phyloP scores from a whole-genome alignment of 208 protist genomes.

The Vickermania spadyakhi region DNA sequence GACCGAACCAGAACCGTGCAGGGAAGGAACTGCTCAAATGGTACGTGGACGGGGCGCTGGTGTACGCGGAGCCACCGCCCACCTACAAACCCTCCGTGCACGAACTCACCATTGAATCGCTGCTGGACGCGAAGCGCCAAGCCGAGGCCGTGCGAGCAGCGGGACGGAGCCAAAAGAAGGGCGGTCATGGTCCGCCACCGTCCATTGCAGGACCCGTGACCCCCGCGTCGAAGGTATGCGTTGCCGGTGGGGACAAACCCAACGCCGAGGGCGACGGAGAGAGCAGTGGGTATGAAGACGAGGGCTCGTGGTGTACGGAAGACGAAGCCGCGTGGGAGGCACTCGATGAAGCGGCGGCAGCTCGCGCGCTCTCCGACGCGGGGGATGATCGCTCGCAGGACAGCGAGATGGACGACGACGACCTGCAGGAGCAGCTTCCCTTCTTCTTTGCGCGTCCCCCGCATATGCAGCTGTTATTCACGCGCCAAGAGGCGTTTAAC shows the following conservation, averaged over 20 bases:
- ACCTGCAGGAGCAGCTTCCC: constrained; percentile 7
- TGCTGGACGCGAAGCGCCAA: constrained; percentile 12
- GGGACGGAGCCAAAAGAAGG: neutral
- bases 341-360: constrained; percentile 34
- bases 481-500: constrained; percentile 74
- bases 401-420: constrained; percentile 17
- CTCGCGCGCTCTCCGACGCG: constrained; percentile 27
- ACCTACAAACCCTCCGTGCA: constrained; percentile 26
- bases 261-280: constrained; percentile 13
- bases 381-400: constrained; percentile 22
- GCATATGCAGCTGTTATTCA: constrained; percentile 25
- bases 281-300: constrained; percentile 15
- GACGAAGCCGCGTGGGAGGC: constrained; percentile 69
- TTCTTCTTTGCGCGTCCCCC: constrained; percentile 70
- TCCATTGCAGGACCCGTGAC: neutral
- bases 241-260: neutral
- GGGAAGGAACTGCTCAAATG: constrained; percentile 95
- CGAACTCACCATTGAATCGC: constrained; percentile 15
- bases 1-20: constrained; percentile 86
- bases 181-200: neutral
- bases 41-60: constrained; percentile 82
- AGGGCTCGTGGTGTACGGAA: constrained; percentile 41
- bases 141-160: neutral
- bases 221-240: neutral
- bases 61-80: constrained; percentile 81